phyloP scores from a whole-genome alignment of 2,329 filamentous ascomycete species.

The Aspergillus alliaceus region DNA sequence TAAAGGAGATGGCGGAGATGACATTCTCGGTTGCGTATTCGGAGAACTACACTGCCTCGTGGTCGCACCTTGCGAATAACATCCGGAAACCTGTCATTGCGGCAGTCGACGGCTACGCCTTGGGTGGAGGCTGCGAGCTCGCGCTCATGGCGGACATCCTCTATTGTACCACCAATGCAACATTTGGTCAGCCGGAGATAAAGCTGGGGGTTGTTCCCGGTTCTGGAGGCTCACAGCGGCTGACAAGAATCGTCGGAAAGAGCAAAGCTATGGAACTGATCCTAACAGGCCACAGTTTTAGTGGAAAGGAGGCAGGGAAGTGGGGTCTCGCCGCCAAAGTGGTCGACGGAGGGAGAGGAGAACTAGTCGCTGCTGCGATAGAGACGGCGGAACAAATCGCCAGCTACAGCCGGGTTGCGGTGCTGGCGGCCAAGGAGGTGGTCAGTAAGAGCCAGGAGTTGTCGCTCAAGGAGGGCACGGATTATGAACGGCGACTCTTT shows the following conservation, averaged over 20 bases:
- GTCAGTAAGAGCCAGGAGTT: conserved; percentile 98
- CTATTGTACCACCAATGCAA: conserved; percentile 84
- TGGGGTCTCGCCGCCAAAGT: conserved; percentile 88
- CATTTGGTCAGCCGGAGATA: conserved; percentile 96
- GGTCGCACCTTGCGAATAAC: conserved; percentile 79
- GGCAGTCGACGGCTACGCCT: conserved; percentile 89
- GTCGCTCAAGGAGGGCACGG: conserved; percentile 81
- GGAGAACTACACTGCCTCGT: conserved; percentile 89
- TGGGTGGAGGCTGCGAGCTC: conserved; percentile 93
- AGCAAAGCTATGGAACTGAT: conserved; percentile 88
- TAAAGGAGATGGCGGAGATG: conserved; percentile 96
- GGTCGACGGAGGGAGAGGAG: conserved; percentile 73
- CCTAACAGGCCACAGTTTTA: conserved; percentile 80
- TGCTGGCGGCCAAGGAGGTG: conserved; percentile 93
- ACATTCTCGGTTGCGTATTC: conserved; percentile 87
- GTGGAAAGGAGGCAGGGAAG: conserved; percentile 76
- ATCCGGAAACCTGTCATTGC: conserved; percentile 94
- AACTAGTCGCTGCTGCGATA: conserved; percentile 76
- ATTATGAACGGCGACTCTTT: conserved; percentile 92
- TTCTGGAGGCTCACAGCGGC: conserved; percentile 83
- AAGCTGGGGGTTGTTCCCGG: conserved; percentile 92
- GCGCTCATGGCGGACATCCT: conserved; percentile 97
- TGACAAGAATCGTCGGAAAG: conserved; percentile 82
- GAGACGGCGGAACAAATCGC: conserved; percentile 91
- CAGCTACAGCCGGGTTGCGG: conserved; percentile 78